phyloP scores from a whole-genome alignment of 495 filamentous ascomycete genomes.

The Eremomyces bilateralis region DNA sequence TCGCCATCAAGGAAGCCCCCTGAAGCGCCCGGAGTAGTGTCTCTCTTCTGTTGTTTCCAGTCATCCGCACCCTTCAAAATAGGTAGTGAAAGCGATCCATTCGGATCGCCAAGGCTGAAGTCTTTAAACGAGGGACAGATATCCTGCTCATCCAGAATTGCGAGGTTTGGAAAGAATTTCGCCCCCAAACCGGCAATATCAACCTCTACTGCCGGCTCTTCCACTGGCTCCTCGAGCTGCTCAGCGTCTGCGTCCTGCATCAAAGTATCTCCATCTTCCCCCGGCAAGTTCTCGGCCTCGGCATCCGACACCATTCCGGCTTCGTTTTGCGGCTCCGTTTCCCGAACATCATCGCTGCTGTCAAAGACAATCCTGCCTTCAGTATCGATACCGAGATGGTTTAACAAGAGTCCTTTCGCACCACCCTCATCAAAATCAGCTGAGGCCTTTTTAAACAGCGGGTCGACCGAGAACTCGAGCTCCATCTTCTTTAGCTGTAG shows the following conservation, averaged over 20 bases:
- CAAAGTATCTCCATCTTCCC: no score
- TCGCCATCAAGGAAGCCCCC: constrained; percentile 70
- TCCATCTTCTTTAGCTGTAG: constrained; percentile 94
- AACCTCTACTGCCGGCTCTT: constrained; percentile 37
- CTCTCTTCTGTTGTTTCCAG: constrained; percentile 36
- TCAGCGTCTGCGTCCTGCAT: constrained; percentile 15
- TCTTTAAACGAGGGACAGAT: constrained; percentile 88
- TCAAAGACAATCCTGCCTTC: constrained; percentile 92
- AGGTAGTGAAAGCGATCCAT: constrained; percentile 69
- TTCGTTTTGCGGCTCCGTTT: no score
- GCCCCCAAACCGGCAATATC: constrained; percentile 50
- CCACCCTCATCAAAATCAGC: constrained; percentile 97
- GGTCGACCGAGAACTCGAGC: constrained; percentile 89
- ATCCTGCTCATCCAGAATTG: constrained; percentile 58
- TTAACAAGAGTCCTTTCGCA: constrained; percentile 84
- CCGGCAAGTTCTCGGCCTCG: constrained; percentile 18
- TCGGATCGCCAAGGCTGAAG: constrained; percentile 70
- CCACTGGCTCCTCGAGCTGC: constrained; percentile 21
- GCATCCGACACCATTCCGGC: constrained; percentile 38
- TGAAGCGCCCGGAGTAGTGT: constrained; percentile 37
- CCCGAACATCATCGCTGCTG: constrained; percentile 92
- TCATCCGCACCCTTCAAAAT: constrained; percentile 82
- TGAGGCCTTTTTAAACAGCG: constrained; percentile 93
- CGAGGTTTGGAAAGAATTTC: constrained; percentile 75
- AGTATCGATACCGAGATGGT: constrained; percentile 83